Conservation (phyloP, 208 protist genomes). For the Trypanosoma mega region DNA sequence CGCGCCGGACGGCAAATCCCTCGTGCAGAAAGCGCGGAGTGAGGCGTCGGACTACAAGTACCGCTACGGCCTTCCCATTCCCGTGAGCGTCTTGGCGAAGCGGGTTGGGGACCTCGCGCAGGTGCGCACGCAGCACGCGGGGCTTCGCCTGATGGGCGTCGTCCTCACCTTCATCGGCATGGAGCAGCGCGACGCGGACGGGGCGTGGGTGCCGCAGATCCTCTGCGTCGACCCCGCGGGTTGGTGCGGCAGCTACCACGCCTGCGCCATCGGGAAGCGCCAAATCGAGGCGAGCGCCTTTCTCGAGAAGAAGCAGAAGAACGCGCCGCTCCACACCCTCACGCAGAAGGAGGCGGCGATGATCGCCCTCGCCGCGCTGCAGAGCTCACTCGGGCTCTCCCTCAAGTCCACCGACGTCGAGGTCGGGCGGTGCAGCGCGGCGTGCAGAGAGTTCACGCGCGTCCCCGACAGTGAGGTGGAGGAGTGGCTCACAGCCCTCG, state of each 20-base stretch:
- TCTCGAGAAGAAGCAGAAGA: slow-evolving; percentile 96
- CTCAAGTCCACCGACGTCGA: slow-evolving; percentile 84
- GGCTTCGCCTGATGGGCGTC: slow-evolving; percentile 93
- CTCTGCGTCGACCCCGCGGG: slow-evolving; percentile 96
- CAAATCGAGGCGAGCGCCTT: slow-evolving; percentile 96
- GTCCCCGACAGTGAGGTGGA: slow-evolving; percentile 75
- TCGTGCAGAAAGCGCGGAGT: slow-evolving; percentile 94
- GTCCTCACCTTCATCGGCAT: slow-evolving; percentile 93
- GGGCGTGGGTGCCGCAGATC: slow-evolving; percentile 82
- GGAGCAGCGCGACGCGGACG: slow-evolving; percentile 89
- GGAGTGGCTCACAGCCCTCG: slow-evolving; percentile 85
- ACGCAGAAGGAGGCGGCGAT: slow-evolving; percentile 78
- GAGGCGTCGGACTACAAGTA: slow-evolving; percentile 96
- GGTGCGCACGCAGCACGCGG: slow-evolving; percentile 98
- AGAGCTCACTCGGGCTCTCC: slow-evolving; percentile 67
- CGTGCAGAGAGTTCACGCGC: slow-evolving; percentile 43
- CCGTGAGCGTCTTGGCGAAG: slow-evolving; percentile 95
- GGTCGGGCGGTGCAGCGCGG: slow-evolving; percentile 63
- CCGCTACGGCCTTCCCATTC: slow-evolving; percentile 95
- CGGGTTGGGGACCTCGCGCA: slow-evolving; percentile 96
- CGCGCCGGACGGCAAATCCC: slow-evolving; percentile 88
- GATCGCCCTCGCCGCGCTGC: slow-evolving; percentile 77
- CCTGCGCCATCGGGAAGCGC: slow-evolving; percentile 91
- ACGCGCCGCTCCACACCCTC: slow-evolving; percentile 71
- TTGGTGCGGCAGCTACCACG: slow-evolving; percentile 92